Conservation (phyloP, 139 green algal genomes). For the Axilococcus clingmanii region DNA sequence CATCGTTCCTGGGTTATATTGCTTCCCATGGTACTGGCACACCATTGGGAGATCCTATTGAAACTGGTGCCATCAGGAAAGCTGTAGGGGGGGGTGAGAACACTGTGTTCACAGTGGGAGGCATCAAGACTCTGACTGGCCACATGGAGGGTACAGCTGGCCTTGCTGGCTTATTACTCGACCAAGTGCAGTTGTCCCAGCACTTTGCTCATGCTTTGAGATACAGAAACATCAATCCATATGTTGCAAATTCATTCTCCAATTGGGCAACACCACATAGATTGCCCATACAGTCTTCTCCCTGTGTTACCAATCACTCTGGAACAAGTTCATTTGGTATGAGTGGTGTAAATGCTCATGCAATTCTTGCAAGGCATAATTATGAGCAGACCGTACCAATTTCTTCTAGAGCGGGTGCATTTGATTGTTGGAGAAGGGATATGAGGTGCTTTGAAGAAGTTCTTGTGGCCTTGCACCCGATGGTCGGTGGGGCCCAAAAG, state of each 20-base stretch:
- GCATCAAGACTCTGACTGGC: conserved; percentile 54
- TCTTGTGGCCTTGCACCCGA: conserved; percentile 40
- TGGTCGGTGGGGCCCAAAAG: conserved; percentile 19
- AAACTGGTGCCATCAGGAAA: conserved; percentile 56
- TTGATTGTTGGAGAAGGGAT: conserved; percentile 3
- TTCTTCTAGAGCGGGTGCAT: neutral
- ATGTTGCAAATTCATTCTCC: conserved; percentile 44
- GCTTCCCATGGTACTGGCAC: conserved; percentile 52
- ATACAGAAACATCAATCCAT: conserved; percentile 51
- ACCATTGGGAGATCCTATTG: conserved; percentile 74
- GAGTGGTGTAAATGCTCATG: conserved; percentile 76
- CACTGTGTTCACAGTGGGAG: conserved; percentile 38
- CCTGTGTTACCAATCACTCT: conserved; percentile 3
- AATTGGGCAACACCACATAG: conserved; percentile 25
- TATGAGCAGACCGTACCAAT: neutral
- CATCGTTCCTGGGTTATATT: conserved; percentile 15
- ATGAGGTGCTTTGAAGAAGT: conserved; percentile 8
- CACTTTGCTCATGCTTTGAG: conserved; percentile 34
- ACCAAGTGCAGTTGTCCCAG: conserved; percentile 26
- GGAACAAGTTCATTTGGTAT: conserved; percentile 81
- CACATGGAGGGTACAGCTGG: conserved; percentile 72
- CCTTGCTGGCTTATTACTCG: conserved; percentile 60
- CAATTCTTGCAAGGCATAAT: conserved; percentile 28
- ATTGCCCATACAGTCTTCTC: conserved; percentile 35
- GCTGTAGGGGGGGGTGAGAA: conserved; percentile 19